Base-by-base conservation (phyloP, 2,329 filamentous ascomycete genomes). In the Helotiales sp. region DNA sequence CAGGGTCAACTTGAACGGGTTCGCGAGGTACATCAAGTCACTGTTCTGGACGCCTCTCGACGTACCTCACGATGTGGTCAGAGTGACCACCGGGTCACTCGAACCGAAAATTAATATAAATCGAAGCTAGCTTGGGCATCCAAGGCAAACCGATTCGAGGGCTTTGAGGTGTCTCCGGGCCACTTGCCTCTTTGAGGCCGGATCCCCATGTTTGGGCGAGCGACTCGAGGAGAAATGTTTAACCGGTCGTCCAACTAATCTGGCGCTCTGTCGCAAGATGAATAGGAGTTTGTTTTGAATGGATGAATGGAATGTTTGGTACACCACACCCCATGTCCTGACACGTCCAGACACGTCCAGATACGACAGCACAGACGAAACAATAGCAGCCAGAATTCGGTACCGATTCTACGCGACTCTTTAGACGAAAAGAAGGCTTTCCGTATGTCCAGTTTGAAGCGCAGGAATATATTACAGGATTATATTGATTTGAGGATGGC, bases 51-150 rank as follows among this genome's bases (percentile, higher is more conserved):
- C 24, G 30, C 43, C 30, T 34, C 52, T 26, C 32, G 22, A 32
- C 32, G 24, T 22, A 52, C 30, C 47, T 43, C 45, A 40, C 34
- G 45, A 20, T 50, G 26, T 4, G 50, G 11, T 40, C 22, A 28
- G 8, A 20, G 49, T 32, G 43, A 26, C 32, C 32, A 24, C 63
- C 58, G 63, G 63, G 24, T 61, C 63, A 61, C 47, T 65, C 49
- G 63, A 55, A 59, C 63, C 63, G 63, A 65, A 24, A 43, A 54
- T 55, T 65, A 55, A 61, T 65, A 65, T 61, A 64, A 61, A 47
- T 28, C 6, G n/a, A 32, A 57, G 57, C 55, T 61, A 52, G 24
- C 49, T 47, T 34, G 47, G 28, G n/a, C 8, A 47, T 49, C 43
- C 40, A 61, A 43, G 63, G 49, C 47, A 61, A 55, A 49, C 43